These are phyloP conservation scores for Tulasnella sp. DNA, from an alignment of 768 basidiomycete species.

Conservation along the genomic window DNA sequence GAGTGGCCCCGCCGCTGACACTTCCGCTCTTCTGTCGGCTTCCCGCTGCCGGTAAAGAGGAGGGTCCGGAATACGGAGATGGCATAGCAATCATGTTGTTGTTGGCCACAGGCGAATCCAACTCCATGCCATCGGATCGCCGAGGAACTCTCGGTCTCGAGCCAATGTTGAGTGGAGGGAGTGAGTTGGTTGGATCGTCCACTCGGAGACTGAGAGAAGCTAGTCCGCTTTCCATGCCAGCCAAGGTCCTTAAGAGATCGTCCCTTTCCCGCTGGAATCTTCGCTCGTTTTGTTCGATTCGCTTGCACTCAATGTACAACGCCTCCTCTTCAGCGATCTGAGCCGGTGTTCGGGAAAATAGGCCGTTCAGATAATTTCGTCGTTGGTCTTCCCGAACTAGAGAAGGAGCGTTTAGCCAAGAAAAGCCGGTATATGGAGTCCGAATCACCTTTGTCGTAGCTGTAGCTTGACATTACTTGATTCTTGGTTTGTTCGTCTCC, in stretches of 20 bases:
- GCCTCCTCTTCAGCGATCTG: conserved; percentile 95
- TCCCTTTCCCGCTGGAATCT: conserved; percentile 85
- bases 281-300: conserved; percentile 90
- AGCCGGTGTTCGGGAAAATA: conserved; percentile 83
- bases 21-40: conserved; percentile 17
- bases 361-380: conserved; percentile 77
- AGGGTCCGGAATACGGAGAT: conserved; percentile 22
- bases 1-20: conserved; percentile 12
- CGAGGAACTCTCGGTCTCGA: conserved; percentile 12
- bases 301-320: conserved; percentile 86
- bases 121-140: conserved; percentile 17
- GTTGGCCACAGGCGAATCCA: conserved; percentile 13
- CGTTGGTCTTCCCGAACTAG: conserved; percentile 82
- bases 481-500: conserved; percentile 74
- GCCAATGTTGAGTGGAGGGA: neutral
- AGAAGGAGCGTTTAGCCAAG: neutral
- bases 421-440: neutral
- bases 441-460: conserved; percentile 79
- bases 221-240: conserved; percentile 83
- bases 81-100: conserved; percentile 26
- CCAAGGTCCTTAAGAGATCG: conserved; percentile 74
- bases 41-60: conserved; percentile 7
- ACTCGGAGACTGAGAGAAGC: conserved; percentile 43
- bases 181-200: conserved; percentile 7
- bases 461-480: conserved; percentile 62